Base-by-base conservation (phyloP, 2,329 filamentous ascomycete species). In the Penicillium polonicum region DNA sequence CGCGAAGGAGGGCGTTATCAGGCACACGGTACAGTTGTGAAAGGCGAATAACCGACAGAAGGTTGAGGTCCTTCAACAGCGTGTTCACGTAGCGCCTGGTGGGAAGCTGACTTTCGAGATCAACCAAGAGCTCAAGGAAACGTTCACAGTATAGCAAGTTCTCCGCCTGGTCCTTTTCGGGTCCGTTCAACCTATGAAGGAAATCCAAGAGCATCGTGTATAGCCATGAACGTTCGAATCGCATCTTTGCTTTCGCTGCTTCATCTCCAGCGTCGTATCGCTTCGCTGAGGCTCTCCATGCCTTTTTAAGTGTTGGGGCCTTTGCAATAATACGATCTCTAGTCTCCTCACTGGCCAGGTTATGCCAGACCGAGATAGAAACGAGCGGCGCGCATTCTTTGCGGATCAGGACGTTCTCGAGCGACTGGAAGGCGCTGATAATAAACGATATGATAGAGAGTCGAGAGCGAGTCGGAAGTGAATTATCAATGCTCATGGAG, bases 351-450 rank as follows among this genome's bases (percentile, higher is more conserved):
- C 84, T 89, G 31, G 90, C 89, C 38, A 99, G 78, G 70, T 96
- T 95, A 69, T 97, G 91, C 94, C 94, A 99, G 67, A 94, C 91
- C 1, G 90, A 88, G 67, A 99, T 96, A 13, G 92, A 94, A 21
- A 99, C 93, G 51, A 99, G 80, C 2, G 95, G 91, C 7, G 93
- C 94, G 75, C 94, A 97, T 79, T 99, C 94, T 74, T 97, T 97
- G 61, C 94, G 88, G 49, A 99, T 90, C 55, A 96, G 84, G 38
- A 85, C 84, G 71, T 87, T 92, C 73, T 99, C 95, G 33, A 99
- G 82, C 46, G 92, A 97, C 74, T 97, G 92, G 72, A 97, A 99
- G 36, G 93, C 90, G 64, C 88, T 86, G 50, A 96, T 95, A 61
- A 97, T 82, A 75, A 97, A 97, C 25, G 85, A 89, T 23, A 99